Percentiles rank a stretch among this genome's conserved stretches.
Conservation (phyloP, 208 protist genomes). For the Leishmania martiniquensis region DNA sequence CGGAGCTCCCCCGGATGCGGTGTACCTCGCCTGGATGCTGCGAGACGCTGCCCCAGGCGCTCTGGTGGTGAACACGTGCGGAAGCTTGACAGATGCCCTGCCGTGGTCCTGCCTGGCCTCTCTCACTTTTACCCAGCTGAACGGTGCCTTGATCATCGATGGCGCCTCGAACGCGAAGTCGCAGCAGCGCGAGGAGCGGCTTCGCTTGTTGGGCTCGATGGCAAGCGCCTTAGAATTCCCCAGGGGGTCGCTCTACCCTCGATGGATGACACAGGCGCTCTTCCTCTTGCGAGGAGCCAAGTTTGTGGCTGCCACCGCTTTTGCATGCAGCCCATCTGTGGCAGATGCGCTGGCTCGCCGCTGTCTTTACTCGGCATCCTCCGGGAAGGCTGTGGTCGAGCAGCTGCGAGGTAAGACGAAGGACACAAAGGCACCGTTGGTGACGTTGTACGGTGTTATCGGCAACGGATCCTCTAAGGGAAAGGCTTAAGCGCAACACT, state of each 20-base stretch:
- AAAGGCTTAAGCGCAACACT: slow-evolving; percentile 16
- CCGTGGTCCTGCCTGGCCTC: slow-evolving; percentile 37
- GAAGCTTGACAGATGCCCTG: slow-evolving; percentile 43
- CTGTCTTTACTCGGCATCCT: slow-evolving; percentile 32
- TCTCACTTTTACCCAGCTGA: slow-evolving; percentile 55
- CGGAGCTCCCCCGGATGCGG: slow-evolving; percentile 33
- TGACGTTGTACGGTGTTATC: slow-evolving; percentile 43
- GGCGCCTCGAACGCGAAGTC: slow-evolving; percentile 54
- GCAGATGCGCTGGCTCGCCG: slow-evolving; percentile 46
- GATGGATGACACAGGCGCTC: slow-evolving; percentile 55
- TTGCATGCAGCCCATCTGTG: slow-evolving; percentile 44
- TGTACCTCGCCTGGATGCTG: slow-evolving; percentile 53
- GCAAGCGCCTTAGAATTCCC: background rate
- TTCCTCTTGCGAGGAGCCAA: slow-evolving; percentile 71
- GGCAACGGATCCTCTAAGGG: slow-evolving; percentile 17
- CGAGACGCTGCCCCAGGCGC: slow-evolving; percentile 14
- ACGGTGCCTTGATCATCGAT: slow-evolving; percentile 38
- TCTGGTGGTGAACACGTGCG: slow-evolving; percentile 48
- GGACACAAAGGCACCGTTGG: slow-evolving; percentile 36
- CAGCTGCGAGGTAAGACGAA: slow-evolving; percentile 33
- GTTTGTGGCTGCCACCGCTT: slow-evolving; percentile 47
- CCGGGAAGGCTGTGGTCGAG: slow-evolving; percentile 49
- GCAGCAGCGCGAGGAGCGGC: slow-evolving; percentile 60
- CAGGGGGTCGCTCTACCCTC: slow-evolving; percentile 20
- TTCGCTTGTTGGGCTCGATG: slow-evolving; percentile 16